Base-by-base conservation (phyloP, 352 stramenopile species). In the Globisporangium cederbergense region DNA sequence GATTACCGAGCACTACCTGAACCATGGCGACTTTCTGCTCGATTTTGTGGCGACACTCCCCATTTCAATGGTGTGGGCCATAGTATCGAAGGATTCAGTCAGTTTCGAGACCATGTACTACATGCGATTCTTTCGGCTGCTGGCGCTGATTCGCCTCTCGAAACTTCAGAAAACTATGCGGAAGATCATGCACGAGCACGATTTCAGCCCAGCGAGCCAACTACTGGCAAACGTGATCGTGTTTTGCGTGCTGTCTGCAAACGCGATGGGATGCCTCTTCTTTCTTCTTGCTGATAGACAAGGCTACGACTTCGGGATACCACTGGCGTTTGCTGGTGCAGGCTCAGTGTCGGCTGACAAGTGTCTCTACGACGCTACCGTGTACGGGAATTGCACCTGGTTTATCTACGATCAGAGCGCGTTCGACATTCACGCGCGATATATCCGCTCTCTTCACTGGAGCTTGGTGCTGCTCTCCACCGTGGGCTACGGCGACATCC, bases 401-500 rank as follows among this genome's bases (percentile, higher is more conserved):
- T 86, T 86, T 34, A 77, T 88, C 51, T 86, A 84, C 57, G 83
- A 91, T 42, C 77, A 73, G 28, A 90, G 77, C 57, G 73, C 59
- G 1, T 91, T 83, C 47, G 70, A 80, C 40, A 77, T 90, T 18
- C 78, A 89, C 32, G 73, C 80, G 2, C 80, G 78, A 14, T 90
- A 86, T 51, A 55, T 90, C 51, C 74, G 83, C 0, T 84, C 83
- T 5, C 67, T 90, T 18, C 68, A 90, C 32, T 91, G 83, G 83
- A 91, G 83, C 52, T 73, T 91, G 36, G 83, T 91, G 20, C 52
- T 91, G 16, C 64, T 88, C 14, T 91, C 83, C 3, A 91, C 83
- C 0, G 83, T 91, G 45, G 80, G 80, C 0, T 91, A 86, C 65
- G 83, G 83, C 3, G 82, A 91, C 52, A 86, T 90, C 49, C 53